Conservation (phyloP, 75 land plant genomes). For the Adiantum capillusveneris region DNA sequence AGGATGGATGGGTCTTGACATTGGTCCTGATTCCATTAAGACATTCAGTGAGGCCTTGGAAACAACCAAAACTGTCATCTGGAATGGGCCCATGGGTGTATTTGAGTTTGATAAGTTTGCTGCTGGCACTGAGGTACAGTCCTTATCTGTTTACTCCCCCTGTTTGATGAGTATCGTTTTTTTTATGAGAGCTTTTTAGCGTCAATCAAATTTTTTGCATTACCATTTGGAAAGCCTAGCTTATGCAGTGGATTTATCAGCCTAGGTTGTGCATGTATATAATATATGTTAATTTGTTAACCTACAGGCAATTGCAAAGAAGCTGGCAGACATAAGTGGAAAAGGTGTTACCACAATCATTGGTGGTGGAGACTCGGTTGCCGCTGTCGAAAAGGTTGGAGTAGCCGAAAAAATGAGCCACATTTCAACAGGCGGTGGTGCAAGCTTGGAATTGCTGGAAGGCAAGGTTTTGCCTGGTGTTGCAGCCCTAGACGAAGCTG, state of each 20-base stretch:
- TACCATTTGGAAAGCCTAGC: too few species aligned
- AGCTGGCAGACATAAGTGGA: constrained; percentile 35
- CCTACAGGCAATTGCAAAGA: constrained; percentile 26
- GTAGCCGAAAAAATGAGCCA: constrained; percentile 41
- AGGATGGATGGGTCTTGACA: constrained; percentile 90
- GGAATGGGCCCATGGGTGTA: constrained; percentile 98
- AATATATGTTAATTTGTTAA: too few species aligned
- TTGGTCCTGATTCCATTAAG: constrained; percentile 74
- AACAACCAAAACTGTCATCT: constrained; percentile 63
- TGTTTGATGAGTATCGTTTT: too few species aligned
- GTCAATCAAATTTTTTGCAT: too few species aligned
- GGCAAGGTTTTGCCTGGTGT: constrained; percentile 48
- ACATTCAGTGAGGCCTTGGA: constrained; percentile 68
- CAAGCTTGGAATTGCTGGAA: constrained; percentile 44
- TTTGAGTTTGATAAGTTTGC: constrained; percentile 89
- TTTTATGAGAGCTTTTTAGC: too few species aligned
- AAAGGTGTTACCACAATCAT: constrained; percentile 39
- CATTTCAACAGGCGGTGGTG: constrained; percentile 51
- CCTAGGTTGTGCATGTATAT: too few species aligned
- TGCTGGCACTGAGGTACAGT: constrained; percentile 59
- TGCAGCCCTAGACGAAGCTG: constrained; percentile 28
- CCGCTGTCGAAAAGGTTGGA: constrained; percentile 40
- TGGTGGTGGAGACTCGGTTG: constrained; percentile 49
- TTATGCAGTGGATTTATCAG: too few species aligned
- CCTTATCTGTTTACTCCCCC: too few species aligned